Conservation (phyloP, 805 yeast species). For the Monosporozyma unispora region DNA sequence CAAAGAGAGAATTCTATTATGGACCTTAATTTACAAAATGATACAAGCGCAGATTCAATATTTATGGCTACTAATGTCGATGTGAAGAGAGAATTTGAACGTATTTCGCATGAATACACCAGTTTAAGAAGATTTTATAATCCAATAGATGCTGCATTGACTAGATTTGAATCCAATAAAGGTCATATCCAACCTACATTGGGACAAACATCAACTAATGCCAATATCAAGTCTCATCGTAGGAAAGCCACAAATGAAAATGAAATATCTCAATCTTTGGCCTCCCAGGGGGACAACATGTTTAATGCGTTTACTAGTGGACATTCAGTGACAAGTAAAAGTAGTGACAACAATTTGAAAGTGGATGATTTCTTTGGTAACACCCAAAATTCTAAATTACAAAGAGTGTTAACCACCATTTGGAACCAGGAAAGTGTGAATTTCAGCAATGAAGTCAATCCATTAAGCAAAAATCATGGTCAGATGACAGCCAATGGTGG, state of each 20-base stretch:
- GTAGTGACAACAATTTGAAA: constrained; percentile 3
- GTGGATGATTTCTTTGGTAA: constrained; percentile 14
- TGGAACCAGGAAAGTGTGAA: constrained; percentile 26
- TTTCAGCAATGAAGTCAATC: constrained; percentile 21
- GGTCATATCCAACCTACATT: background rate
- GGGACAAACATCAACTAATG: background rate
- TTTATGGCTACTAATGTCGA: constrained; percentile 44
- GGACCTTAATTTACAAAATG: constrained; percentile 37
- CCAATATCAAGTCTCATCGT: constrained; percentile 2
- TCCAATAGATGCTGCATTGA: constrained; percentile 58
- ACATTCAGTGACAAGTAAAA: background rate
- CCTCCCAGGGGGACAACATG: background rate
- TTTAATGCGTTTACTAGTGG: background rate
- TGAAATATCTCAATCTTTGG: background rate
- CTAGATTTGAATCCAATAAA: constrained; percentile 34
- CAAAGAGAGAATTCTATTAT: constrained; percentile 67
- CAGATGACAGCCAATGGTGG: background rate
- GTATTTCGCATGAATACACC: constrained; percentile 63
- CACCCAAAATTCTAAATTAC: constrained; percentile 18
- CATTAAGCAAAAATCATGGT: constrained; percentile 11
- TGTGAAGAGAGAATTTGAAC: constrained; percentile 67
- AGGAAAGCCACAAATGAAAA: constrained; percentile 1
- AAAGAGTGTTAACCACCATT: constrained; percentile 18
- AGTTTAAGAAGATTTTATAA: constrained; percentile 61
- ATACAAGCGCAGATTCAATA: constrained; percentile 17